Evolutionary conservation across 148 eudicot species (phyloP), one percentile per base, ranked within the genome.

Genomic region (Euryodendron excelsum): DNA sequence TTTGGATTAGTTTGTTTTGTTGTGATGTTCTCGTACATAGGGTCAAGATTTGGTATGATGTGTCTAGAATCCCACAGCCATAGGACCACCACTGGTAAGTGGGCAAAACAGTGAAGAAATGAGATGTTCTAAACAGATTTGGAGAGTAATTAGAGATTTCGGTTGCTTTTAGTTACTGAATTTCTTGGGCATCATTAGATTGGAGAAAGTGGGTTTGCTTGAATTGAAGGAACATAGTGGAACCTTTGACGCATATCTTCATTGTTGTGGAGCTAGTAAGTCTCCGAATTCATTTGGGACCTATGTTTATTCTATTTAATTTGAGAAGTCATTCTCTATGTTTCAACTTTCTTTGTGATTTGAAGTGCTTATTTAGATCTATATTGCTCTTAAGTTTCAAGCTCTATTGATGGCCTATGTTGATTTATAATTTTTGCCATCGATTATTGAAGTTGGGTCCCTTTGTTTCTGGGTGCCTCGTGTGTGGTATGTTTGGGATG

Each of bases 221-320:
- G 76, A 59, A 60, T 65, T 69, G 86, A 78, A 77, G 81, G 63
- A 75, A 62, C 72, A 75, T 79, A 58, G 79, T 75, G 75, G 72
- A 76, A 85, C 80, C 84, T 80, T 71, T 77, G n/a, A n/a, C n/a
- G n/a, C n/a, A n/a, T n/a, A n/a, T n/a, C n/a, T n/a, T n/a, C n/a
- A n/a, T n/a, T n/a, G 79, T 82, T 75, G 74, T 79, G 37, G 70
- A 66, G 75, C 81, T 82, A 80, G 94, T 92, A 85, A 88, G 91
- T 78, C n/a, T 83, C 90, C 85, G 84, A 63, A 69, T 37, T 78
- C 63, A 77, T 78, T 37, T 77, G 34, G 44, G 47, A 69, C 56
- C 58, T 39, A 31, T 69, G 30, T 12, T 73, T 50, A 41, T 78
- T 52, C 44, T 60, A 33, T 73, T 21, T 37, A n/a, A n/a, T n/a